Conservation (phyloP, 2,329 filamentous ascomycete genomes). For the Trichoderma atrobrunneum region DNA sequence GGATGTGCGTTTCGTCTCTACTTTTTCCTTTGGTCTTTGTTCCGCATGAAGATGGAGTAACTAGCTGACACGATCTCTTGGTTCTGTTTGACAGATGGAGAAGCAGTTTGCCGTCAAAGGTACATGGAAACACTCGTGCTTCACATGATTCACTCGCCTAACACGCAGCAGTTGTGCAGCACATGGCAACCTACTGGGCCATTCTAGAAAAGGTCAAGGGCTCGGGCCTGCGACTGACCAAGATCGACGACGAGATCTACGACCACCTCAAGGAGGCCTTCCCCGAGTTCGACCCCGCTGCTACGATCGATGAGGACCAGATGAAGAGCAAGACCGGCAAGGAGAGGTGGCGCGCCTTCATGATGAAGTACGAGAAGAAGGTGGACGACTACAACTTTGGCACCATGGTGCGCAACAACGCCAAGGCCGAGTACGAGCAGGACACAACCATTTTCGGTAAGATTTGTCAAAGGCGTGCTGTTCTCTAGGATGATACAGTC, state of each 20-base stretch:
- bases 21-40: not conserved
- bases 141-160: not conserved
- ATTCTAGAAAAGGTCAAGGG: constrained; percentile 90
- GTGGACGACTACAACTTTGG: constrained; percentile 99
- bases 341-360: constrained; percentile 90
- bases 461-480: constrained; percentile 24
- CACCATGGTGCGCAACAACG: constrained; percentile 78
- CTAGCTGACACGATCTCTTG: not conserved
- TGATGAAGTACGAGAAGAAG: constrained; percentile 90
- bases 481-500: too few species aligned
- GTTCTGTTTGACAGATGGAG: constrained; percentile 68
- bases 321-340: constrained; percentile 99
- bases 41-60: not conserved
- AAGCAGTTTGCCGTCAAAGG: constrained; percentile 99
- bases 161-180: constrained; percentile 66
- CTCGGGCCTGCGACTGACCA: constrained; percentile 85
- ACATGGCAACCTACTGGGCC: constrained; percentile 95
- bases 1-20: constrained; percentile 44
- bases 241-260: constrained; percentile 92
- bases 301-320: constrained; percentile 79
- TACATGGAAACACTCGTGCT: constrained; percentile 34
- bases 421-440: constrained; percentile 81
- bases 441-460: constrained; percentile 88
- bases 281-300: constrained; percentile 84
- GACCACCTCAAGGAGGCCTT: constrained; percentile 85